Conservation (phyloP, 352 stramenopile species). For the Globisporangium yorkense region DNA sequence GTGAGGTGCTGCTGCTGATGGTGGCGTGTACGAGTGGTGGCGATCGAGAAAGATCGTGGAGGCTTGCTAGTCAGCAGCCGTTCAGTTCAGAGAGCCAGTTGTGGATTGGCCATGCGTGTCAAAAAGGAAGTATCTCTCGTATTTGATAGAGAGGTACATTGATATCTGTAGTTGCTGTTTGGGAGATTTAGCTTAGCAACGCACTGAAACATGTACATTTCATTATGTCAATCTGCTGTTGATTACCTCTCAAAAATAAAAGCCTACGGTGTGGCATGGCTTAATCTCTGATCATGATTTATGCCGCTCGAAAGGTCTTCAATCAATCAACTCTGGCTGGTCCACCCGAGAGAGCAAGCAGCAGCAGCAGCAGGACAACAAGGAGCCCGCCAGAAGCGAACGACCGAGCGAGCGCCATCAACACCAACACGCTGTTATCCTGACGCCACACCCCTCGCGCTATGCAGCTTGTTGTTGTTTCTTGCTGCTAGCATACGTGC, state of each 20-base stretch:
- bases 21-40: background rate
- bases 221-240: background rate
- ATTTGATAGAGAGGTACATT: background rate
- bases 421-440: too few species aligned
- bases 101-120: background rate
- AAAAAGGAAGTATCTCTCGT: background rate
- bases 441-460: too few species aligned
- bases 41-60: background rate
- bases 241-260: too few species aligned
- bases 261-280: background rate
- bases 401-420: too few species aligned
- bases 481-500: too few species aligned
- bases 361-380: too few species aligned
- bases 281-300: background rate
- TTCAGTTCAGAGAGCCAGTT: background rate
- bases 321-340: background rate
- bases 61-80: background rate
- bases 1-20: too few species aligned
- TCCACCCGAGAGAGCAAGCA: too few species aligned
- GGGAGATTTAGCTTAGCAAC: too few species aligned
- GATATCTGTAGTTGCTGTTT: background rate
- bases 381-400: too few species aligned
- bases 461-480: too few species aligned
- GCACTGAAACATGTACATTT: background rate
- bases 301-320: background rate